Conservation (phyloP, 78 protist genomes). For the Cyanophora paradoxa region DNA sequence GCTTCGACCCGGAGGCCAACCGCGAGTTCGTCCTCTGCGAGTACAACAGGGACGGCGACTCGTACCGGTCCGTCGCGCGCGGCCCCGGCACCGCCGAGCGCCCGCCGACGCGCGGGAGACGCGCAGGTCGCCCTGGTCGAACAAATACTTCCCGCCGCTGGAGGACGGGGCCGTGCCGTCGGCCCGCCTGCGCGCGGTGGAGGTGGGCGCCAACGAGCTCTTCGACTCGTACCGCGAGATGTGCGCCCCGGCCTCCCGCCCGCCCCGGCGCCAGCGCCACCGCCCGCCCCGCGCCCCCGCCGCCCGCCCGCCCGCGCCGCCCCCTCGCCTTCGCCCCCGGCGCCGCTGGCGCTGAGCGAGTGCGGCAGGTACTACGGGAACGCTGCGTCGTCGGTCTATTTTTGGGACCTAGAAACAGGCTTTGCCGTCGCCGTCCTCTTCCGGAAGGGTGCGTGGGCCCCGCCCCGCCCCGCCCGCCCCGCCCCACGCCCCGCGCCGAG, state of each 20-base stretch:
- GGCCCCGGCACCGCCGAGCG: no score
- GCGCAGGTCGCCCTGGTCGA: constrained; percentile 92
- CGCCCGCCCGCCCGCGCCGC: background rate
- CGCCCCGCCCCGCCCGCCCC: no score
- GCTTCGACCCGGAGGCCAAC: constrained; percentile 61
- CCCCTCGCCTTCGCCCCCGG: no score
- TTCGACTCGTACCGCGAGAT: constrained; percentile 79
- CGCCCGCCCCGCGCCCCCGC: background rate
- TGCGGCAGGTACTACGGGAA: constrained; percentile 74
- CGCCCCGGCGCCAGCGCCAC: background rate
- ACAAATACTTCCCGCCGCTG: constrained; percentile 84
- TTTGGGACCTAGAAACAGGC: constrained; percentile 75
- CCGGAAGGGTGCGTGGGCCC: constrained; percentile 79
- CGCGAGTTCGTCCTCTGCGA: constrained; percentile 85
- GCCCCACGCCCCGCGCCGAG: no score
- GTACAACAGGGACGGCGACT: constrained; percentile 96
- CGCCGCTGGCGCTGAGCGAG: no score
- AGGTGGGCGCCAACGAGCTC: constrained; percentile 62
- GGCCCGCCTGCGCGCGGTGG: constrained; percentile 72
- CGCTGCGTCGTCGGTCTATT: constrained; percentile 83
- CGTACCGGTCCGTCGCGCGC: no score
- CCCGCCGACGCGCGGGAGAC: no score
- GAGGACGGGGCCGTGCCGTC: constrained; percentile 80
- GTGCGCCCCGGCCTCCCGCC: background rate
- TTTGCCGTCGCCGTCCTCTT: constrained; percentile 82